Conservation (phyloP, 2,329 filamentous ascomycete species). For the Neoarthrinium moseri region DNA sequence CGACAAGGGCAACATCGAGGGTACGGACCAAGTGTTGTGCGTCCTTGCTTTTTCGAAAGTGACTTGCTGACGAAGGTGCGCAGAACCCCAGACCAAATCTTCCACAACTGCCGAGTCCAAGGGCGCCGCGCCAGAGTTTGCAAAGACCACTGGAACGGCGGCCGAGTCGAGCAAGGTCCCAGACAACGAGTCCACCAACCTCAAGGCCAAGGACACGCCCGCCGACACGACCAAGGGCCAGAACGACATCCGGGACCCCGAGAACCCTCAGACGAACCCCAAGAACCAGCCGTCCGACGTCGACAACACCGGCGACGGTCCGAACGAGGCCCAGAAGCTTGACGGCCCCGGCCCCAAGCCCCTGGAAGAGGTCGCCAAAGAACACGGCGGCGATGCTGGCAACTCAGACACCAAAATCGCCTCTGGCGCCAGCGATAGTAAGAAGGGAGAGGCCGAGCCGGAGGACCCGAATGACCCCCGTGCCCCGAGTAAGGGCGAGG, state of each 20-base stretch:
- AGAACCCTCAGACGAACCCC: slow-evolving; percentile 32
- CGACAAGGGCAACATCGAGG: slow-evolving; percentile 69
- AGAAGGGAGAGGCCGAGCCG: slow-evolving; percentile 18
- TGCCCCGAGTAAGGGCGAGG: slow-evolving; percentile 37
- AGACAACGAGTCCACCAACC: slow-evolving; percentile 24
- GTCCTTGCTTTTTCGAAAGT: neutral
- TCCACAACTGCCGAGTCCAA: slow-evolving; percentile 12
- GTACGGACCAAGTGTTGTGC: slow-evolving; percentile 12
- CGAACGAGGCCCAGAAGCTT: slow-evolving; percentile 32
- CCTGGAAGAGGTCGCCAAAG: slow-evolving; percentile 29
- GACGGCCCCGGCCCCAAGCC: slow-evolving; percentile 43
- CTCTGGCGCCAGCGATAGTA: slow-evolving; percentile 28
- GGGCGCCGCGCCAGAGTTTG: slow-evolving; percentile 14
- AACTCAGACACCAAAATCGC: slow-evolving; percentile 20
- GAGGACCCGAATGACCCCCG: slow-evolving; percentile 19
- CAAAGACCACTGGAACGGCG: slow-evolving; percentile 25
- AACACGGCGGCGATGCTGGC: slow-evolving; percentile 28
- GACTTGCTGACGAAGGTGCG: neutral
- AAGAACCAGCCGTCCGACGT: slow-evolving; percentile 35
- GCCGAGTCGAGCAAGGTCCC: slow-evolving; percentile 20
- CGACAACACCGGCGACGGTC: slow-evolving; percentile 29
- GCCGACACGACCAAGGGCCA: slow-evolving; percentile 30
- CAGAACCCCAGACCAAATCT: slow-evolving; percentile 8
- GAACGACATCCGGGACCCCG: slow-evolving; percentile 38
- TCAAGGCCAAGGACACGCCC: slow-evolving; percentile 21